Percentiles rank a stretch among this genome's conserved stretches.
Conservation (phyloP, 2,329 filamentous ascomycete species). For the Lomentospora prolificans region DNA sequence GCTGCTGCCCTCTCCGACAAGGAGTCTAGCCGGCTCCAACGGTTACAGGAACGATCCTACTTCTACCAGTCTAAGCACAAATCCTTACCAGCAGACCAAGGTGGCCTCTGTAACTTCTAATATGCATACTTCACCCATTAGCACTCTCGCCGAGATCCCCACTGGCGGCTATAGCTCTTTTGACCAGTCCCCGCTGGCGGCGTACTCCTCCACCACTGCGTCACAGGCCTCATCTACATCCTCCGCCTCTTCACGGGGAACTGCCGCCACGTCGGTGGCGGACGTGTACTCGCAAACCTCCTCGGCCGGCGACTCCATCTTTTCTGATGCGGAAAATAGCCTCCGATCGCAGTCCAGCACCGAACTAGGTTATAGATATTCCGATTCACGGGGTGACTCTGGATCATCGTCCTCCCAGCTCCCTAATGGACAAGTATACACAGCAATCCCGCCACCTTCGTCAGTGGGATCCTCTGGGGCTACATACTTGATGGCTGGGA, state of each 20-base stretch:
- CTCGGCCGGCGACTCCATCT: conserved; percentile 11
- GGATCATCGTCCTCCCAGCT: background rate
- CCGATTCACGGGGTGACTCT: background rate
- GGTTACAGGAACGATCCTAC: background rate
- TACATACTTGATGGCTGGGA: background rate
- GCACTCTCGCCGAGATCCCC: conserved; percentile 2
- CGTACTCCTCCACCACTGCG: conserved; percentile 2
- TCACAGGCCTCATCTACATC: conserved; percentile 6
- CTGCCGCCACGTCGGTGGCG: background rate
- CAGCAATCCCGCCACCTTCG: conserved; percentile 1
- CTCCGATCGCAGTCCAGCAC: conserved; percentile 11
- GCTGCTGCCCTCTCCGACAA: conserved; percentile 14
- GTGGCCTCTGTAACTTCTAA: background rate
- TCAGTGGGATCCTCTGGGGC: background rate
- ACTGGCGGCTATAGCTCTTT: background rate
- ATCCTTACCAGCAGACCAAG: background rate
- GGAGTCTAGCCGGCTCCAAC: conserved; percentile 4
- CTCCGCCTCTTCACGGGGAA: background rate
- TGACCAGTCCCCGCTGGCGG: background rate
- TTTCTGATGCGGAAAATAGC: conserved; percentile 10
- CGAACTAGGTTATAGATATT: conserved; percentile 13
- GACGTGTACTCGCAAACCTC: conserved; percentile 9
- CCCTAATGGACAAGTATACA: conserved; percentile 5
- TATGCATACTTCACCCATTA: conserved; percentile 10
- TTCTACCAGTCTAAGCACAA: background rate